Evolutionary conservation across 2,329 filamentous ascomycete species (phyloP).

Genomic region (Biscogniauxia mediterranea): DNA sequence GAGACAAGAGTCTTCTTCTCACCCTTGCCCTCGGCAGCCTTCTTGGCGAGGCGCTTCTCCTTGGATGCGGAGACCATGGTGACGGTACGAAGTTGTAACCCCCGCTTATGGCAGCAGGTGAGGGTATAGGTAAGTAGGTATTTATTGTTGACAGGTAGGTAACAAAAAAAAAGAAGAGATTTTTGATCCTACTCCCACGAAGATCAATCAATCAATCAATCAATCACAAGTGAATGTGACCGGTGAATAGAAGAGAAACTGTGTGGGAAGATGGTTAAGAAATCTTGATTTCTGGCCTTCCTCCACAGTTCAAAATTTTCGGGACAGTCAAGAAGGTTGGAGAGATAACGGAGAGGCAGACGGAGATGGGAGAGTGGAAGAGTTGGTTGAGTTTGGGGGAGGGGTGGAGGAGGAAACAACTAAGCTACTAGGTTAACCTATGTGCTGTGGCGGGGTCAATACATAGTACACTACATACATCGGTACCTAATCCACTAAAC

Average conservation of each 20-base stretch:
- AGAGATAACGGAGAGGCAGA: not conserved
- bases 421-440: conserved; percentile 2
- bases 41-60: conserved; percentile 70
- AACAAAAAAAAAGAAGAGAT: too few species aligned
- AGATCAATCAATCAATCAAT: conserved; percentile 22
- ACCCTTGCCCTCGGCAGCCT: conserved; percentile 69
- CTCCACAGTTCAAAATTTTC: not conserved
- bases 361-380: too few species aligned
- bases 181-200: not conserved
- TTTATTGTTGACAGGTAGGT: too few species aligned
- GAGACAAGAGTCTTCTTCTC: conserved; percentile 75
- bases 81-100: conserved; percentile 13
- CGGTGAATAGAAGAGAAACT: conserved; percentile 12
- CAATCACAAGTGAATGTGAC: conserved; percentile 29
- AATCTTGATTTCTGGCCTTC: not conserved
- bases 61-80: conserved; percentile 69
- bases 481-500: too few species aligned
- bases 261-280: conserved; percentile 1
- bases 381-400: conserved; percentile 3
- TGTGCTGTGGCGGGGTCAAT: not conserved
- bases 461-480: not conserved
- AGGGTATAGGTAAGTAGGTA: not conserved
- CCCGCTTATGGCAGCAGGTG: not conserved
- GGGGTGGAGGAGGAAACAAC: conserved; percentile 10
- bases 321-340: not conserved